These are phyloP conservation scores for Boletus vermiculosoides DNA, from an alignment of 768 basidiomycete species.

Conservation along the genomic window DNA sequence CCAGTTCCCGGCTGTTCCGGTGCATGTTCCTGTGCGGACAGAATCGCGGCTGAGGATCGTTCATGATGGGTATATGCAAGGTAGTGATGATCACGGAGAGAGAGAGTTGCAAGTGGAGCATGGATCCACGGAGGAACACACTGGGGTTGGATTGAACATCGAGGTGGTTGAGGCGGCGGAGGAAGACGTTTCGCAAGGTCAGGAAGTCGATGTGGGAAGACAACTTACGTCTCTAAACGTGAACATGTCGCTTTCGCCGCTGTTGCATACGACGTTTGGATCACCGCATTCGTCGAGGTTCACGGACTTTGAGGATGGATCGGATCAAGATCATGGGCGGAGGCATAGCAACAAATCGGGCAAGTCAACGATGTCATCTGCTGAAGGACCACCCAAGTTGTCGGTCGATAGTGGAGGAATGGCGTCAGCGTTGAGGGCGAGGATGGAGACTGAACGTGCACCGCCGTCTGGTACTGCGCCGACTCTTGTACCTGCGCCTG, in stretches of 20 bases:
- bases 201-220: constrained; percentile 8
- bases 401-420: constrained; percentile 16
- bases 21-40: constrained; percentile 29
- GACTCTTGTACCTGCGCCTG: neutral
- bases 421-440: constrained; percentile 17
- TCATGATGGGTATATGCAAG: constrained; percentile 25
- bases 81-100: constrained; percentile 19
- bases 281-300: constrained; percentile 37
- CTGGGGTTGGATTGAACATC: constrained; percentile 7
- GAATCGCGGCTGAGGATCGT: constrained; percentile 33
- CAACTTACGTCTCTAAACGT: constrained; percentile 1
- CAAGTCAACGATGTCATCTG: constrained; percentile 15
- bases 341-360: constrained; percentile 17
- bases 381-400: constrained; percentile 14
- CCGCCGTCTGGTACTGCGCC: neutral
- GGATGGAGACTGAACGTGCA: constrained; percentile 13
- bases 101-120: constrained; percentile 18
- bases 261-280: constrained; percentile 43
- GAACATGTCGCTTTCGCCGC: constrained; percentile 31
- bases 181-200: constrained; percentile 10
- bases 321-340: constrained; percentile 23
- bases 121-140: constrained; percentile 17
- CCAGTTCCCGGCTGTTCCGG: constrained; percentile 34
- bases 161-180: constrained; percentile 12
- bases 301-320: constrained; percentile 31